Evolutionary conservation across 768 basidiomycete species (phyloP).

Genomic region (Lentinula raphanica): DNA sequence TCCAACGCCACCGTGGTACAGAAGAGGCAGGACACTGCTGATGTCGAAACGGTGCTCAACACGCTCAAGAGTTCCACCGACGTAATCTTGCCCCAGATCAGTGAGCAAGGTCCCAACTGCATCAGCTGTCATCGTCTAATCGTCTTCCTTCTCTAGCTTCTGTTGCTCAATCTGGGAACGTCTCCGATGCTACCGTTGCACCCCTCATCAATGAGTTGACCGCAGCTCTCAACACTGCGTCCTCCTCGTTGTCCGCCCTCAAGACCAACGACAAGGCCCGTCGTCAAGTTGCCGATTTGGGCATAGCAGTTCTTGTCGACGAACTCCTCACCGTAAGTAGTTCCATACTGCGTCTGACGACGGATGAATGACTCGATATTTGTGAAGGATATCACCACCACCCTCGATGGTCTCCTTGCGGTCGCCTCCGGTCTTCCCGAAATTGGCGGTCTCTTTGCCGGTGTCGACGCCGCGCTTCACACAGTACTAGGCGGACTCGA

Average conservation of each 20-base stretch:
- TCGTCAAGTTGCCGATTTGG: constrained; percentile 20
- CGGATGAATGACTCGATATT: background rate
- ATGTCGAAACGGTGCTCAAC: constrained; percentile 2
- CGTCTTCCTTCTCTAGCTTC: background rate
- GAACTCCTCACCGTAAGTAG: constrained; percentile 19
- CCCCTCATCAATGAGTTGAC: constrained; percentile 19
- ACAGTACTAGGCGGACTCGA: constrained; percentile 20
- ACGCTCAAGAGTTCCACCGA: background rate
- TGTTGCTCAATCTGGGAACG: constrained; percentile 11
- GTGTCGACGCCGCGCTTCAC: constrained; percentile 21
- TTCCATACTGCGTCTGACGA: background rate
- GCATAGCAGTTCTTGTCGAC: constrained; percentile 21
- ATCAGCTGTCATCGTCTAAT: too few species aligned
- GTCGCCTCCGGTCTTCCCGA: constrained; percentile 15
- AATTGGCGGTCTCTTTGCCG: constrained; percentile 16
- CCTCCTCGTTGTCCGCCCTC: constrained; percentile 15
- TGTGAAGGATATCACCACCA: constrained; percentile 14
- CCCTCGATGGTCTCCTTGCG: constrained; percentile 18
- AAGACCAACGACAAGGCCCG: constrained; percentile 5
- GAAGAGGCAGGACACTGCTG: constrained; percentile 1
- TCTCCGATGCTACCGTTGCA: constrained; percentile 14
- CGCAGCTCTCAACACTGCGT: constrained; percentile 17
- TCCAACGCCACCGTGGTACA: background rate
- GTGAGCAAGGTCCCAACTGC: background rate
- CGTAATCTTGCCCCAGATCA: background rate